Percentiles rank a stretch among this genome's conserved stretches.
phyloP scores from a whole-genome alignment of 306 rosid genomes.

The Delonix regia region DNA sequence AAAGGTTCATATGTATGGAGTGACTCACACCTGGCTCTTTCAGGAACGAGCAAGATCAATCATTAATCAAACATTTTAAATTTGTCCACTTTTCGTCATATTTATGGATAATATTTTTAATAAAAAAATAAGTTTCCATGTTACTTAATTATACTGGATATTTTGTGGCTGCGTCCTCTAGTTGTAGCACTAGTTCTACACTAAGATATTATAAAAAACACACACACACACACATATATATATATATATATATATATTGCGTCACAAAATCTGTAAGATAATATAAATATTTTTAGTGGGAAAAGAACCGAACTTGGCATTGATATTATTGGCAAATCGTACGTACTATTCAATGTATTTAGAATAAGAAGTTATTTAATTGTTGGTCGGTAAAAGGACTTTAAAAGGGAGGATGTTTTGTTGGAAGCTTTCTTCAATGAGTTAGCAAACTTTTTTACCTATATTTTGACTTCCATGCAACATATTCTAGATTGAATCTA shows the following conservation, averaged over 20 bases:
- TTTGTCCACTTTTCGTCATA: neutral
- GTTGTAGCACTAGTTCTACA: too few species aligned
- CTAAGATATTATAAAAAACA: too few species aligned
- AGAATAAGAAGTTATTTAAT: neutral
- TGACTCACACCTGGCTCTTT: conserved; percentile 32
- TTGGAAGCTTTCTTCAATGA: conserved; percentile 42
- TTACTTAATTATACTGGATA: too few species aligned
- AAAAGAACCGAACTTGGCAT: neutral
- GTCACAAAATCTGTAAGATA: too few species aligned
- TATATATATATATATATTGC: too few species aligned
- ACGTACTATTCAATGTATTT: conserved; percentile 17
- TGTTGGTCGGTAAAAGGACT: conserved; percentile 33
- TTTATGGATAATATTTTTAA: too few species aligned
- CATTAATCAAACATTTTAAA: neutral
- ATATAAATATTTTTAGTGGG: too few species aligned
- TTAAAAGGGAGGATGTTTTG: neutral
- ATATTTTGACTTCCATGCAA: conserved; percentile 38
- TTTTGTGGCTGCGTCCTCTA: too few species aligned
- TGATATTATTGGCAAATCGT: neutral
- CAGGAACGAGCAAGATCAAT: neutral
- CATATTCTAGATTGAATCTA: too few species aligned
- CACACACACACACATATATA: too few species aligned
- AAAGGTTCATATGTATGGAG: neutral
- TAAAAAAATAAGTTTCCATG: too few species aligned
- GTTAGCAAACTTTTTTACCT: conserved; percentile 42